Base-by-base conservation (phyloP, 805 yeast species). In the Maudiozyma saulgeensis region DNA sequence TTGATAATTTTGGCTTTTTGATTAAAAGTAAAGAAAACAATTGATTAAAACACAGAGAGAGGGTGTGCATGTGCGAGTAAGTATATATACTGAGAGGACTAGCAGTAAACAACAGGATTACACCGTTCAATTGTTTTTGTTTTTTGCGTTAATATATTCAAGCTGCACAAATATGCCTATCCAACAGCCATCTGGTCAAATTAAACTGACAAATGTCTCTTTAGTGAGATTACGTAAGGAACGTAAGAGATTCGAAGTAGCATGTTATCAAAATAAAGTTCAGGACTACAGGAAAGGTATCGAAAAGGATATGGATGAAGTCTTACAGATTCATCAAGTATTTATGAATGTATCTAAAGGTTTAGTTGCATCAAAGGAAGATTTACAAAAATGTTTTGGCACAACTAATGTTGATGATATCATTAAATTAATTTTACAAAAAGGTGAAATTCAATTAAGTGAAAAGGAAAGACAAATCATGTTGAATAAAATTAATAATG, bases 241-340 rank as follows among this genome's bases (percentile, higher is more conserved):
- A 41, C 88, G 87, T 63, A 87, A 87, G 67, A 73, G 96, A 55
- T 93, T 89, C 59, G 99, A 93, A 67, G 78, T 93, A 43, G 98
- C 98, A 0, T 93, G 99, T 62, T 93, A 93, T 66, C 96, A 87
- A 62, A 93, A 93, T 61, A 93, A 93, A 63, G 96, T 93, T 5
- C 98, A 91, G 65, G 99, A 93, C 66, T 93, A 89, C 80, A 75
- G 97, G 41, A 56, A 59, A 47, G 66, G 64, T 43, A 50, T 60
- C 56, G 99, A 93, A 62, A 91, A 87, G 57, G 96, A 93, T 63
- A 66, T 93, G 8, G 98, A 93, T 69, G 99, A 93, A 63, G 99
- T 93, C 2, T 72, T 93, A 37, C 99, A 93, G 65, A 88, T 93
- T 47, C 96, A 89, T n/a, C 96, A 86, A 65, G 95, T 93, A 1